A percentile compares a stretch with the other conserved stretches of the same genome.
Conservation (phyloP, 768 basidiomycete species). For the Suillus brevipes region DNA sequence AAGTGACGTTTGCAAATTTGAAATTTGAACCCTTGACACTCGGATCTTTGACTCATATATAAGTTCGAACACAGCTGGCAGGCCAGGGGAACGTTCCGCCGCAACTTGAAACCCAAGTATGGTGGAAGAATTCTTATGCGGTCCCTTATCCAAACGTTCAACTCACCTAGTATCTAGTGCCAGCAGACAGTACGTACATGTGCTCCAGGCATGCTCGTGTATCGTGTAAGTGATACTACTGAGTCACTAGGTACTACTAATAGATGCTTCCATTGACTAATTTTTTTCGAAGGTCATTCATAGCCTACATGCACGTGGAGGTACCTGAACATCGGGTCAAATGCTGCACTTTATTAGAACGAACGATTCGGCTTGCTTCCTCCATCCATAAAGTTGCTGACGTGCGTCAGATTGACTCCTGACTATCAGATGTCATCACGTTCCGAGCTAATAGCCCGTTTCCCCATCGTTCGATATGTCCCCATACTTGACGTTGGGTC, state of each 20-base stretch:
- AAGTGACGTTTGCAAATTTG: background rate
- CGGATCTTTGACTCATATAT: background rate
- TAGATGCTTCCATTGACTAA: too few species aligned
- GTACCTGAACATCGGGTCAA: background rate
- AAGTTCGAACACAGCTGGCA: background rate
- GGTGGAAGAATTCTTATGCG: too few species aligned
- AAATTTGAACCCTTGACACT: too few species aligned
- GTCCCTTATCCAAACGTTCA: background rate
- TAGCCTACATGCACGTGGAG: background rate
- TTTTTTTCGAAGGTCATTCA: too few species aligned
- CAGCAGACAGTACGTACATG: too few species aligned
- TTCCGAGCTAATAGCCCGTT: background rate
- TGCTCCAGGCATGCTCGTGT: too few species aligned
- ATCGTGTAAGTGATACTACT: too few species aligned
- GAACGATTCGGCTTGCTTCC: background rate
- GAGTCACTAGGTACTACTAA: too few species aligned
- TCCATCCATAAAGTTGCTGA: background rate
- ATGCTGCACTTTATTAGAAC: background rate
- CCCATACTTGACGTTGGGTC: conserved; percentile 1
- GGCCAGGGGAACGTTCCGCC: too few species aligned
- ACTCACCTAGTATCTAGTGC: too few species aligned
- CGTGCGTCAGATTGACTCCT: background rate
- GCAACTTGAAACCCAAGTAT: too few species aligned
- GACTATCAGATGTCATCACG: background rate
- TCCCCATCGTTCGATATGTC: conserved; percentile 9